Conservation (phyloP, 768 basidiomycete species). For the Mycena filopes region DNA sequence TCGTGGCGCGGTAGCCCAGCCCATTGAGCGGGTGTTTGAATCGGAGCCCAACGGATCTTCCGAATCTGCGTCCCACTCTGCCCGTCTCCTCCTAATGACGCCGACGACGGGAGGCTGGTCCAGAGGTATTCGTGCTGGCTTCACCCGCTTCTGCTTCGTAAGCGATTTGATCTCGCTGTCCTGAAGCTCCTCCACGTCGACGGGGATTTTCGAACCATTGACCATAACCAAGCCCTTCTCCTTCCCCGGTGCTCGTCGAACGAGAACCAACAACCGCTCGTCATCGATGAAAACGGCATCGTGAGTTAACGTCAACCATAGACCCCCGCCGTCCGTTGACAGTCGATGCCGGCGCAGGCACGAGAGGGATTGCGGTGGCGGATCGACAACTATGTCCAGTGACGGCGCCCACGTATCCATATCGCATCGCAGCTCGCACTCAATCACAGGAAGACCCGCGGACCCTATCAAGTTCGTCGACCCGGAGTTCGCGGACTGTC, state of each 20-base stretch:
- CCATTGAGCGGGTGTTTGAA: constrained; percentile 36
- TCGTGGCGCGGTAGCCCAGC: constrained; percentile 70
- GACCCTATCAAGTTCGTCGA: constrained; percentile 41
- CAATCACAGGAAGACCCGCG: constrained; percentile 63
- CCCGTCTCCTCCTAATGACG: constrained; percentile 72
- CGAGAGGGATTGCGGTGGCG: constrained; percentile 85
- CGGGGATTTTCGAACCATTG: constrained; percentile 85
- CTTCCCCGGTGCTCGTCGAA: constrained; percentile 79
- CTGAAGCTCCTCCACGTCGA: constrained; percentile 90
- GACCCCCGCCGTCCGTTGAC: constrained; percentile 87
- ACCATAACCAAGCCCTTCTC: constrained; percentile 89
- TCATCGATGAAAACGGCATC: constrained; percentile 82
- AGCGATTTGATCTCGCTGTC: constrained; percentile 88
- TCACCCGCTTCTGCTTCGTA: constrained; percentile 85
- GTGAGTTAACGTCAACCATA: constrained; percentile 94
- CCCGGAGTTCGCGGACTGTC: constrained; percentile 46
- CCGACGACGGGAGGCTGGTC: constrained; percentile 91
- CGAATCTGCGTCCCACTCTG: constrained; percentile 75
- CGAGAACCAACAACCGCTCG: constrained; percentile 78
- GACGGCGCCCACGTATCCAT: constrained; percentile 88
- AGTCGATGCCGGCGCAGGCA: constrained; percentile 89
- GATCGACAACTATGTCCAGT: constrained; percentile 91
- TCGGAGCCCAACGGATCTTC: constrained; percentile 40
- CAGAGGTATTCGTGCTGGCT: constrained; percentile 86
- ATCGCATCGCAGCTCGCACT: constrained; percentile 93